Conservation (phyloP, 116 monocot species). For the Trichopus zeylanicus region DNA sequence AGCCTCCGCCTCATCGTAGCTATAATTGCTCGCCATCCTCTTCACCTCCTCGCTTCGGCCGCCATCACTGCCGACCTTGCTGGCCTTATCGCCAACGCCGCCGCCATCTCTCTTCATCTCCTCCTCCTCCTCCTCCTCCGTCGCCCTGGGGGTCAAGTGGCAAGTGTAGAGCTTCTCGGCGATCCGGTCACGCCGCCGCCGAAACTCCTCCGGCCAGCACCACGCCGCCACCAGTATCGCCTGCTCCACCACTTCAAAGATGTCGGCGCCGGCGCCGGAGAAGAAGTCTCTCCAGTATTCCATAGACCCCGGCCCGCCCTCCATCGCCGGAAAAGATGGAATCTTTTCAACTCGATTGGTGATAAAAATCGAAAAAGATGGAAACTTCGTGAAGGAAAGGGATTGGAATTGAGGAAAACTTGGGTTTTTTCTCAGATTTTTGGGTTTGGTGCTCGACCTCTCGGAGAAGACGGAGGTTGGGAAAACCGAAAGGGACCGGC, state of each 20-base stretch:
- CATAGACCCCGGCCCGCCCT: not conserved
- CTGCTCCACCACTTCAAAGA: conserved; percentile 57
- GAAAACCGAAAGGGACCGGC: not conserved
- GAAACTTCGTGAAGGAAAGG: no score
- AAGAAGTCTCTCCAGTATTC: conserved; percentile 57
- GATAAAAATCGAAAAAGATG: not conserved
- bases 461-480: no score
- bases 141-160: conserved; percentile 1
- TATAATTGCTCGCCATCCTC: conserved; percentile 29
- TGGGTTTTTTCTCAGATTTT: no score
- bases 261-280: conserved; percentile 26
- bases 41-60: conserved; percentile 8
- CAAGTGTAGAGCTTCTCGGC: conserved; percentile 41
- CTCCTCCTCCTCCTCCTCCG: conserved; percentile 13
- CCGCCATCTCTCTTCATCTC: conserved; percentile 5
- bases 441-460: no score
- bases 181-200: conserved; percentile 31
- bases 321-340: conserved; percentile 12
- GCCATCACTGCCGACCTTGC: conserved; percentile 15
- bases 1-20: conserved; percentile 61
- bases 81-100: conserved; percentile 17
- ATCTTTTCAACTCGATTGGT: no score
- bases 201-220: conserved; percentile 37
- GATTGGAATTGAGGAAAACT: no score
- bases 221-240: conserved; percentile 53